These are phyloP conservation scores for Acephala macrosclerotiorum DNA, from an alignment of 2,329 filamentous ascomycete species.

Conservation along the genomic window DNA sequence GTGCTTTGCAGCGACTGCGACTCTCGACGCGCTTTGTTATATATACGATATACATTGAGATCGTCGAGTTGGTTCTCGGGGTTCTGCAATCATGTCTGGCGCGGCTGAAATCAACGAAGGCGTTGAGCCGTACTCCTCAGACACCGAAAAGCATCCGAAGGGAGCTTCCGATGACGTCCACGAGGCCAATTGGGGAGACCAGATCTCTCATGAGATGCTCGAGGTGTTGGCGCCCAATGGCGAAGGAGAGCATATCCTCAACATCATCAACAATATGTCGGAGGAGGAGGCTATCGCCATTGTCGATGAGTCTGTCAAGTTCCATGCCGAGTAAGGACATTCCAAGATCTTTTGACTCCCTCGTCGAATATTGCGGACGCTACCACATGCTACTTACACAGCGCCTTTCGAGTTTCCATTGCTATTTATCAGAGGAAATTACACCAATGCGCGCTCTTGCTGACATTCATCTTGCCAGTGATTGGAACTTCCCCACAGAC, in stretches of 20 bases:
- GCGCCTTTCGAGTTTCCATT: not conserved
- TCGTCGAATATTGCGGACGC: not conserved
- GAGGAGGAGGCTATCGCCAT: slow-evolving; percentile 53
- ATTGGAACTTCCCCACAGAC: slow-evolving; percentile 53
- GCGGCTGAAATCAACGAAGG: slow-evolving; percentile 26
- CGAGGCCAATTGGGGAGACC: slow-evolving; percentile 40
- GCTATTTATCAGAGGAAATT: too few species aligned
- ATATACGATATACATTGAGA: not conserved
- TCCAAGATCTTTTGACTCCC: not conserved
- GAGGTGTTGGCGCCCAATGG: slow-evolving; percentile 52
- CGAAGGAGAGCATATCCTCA: slow-evolving; percentile 51
- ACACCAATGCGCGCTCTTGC: not conserved
- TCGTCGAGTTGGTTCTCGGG: not conserved
- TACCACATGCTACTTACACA: not conserved
- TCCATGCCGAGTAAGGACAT: slow-evolving; percentile 45
- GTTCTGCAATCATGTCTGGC: slow-evolving; percentile 24
- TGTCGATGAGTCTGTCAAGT: slow-evolving; percentile 47
- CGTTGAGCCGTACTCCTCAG: slow-evolving; percentile 8
- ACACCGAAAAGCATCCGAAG: slow-evolving; percentile 43
- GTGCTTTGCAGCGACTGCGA: not conserved
- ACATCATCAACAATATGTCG: slow-evolving; percentile 51
- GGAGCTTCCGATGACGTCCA: slow-evolving; percentile 3
- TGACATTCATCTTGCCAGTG: not conserved
- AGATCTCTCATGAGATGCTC: slow-evolving; percentile 50
- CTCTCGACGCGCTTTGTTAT: not conserved